Percentiles rank a stretch among this genome's conserved stretches.
phyloP scores from a whole-genome alignment of 139 green algal genomes.

The Desmodesmus armatus region DNA sequence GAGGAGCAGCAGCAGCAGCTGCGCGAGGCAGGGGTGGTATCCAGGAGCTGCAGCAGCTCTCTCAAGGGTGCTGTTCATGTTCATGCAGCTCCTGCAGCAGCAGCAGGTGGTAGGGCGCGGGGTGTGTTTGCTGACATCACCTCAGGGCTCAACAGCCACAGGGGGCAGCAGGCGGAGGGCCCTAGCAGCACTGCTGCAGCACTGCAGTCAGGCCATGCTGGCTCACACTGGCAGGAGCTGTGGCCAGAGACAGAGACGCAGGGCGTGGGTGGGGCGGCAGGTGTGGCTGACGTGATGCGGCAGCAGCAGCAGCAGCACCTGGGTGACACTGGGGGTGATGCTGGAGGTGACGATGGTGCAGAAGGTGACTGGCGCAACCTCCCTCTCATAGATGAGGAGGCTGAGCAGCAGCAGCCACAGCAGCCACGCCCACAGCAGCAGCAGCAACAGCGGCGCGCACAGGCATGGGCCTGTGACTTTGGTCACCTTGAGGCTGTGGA shows the following conservation, averaged over 20 bases:
- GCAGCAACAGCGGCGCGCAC: neutral
- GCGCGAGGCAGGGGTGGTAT: neutral
- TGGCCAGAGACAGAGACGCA: neutral
- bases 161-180: neutral
- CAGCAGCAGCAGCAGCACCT: neutral
- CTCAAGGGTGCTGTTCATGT: neutral
- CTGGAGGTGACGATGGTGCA: too few relatives aligned
- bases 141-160: neutral
- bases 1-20: neutral
- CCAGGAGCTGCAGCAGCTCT: neutral
- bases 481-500: constrained; percentile 22
- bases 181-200: neutral
- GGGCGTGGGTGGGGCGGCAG: neutral
- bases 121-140: neutral
- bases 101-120: neutral
- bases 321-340: neutral
- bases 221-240: neutral
- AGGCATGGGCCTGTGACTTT: constrained; percentile 21
- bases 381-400: too few relatives aligned
- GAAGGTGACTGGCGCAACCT: too few relatives aligned
- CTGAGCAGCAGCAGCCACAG: neutral
- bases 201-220: neutral
- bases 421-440: neutral
- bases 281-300: neutral
- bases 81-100: neutral